These are phyloP conservation scores for Trichopus zeylanicus DNA, from an alignment of 116 monocot species.

Conservation along the genomic window DNA sequence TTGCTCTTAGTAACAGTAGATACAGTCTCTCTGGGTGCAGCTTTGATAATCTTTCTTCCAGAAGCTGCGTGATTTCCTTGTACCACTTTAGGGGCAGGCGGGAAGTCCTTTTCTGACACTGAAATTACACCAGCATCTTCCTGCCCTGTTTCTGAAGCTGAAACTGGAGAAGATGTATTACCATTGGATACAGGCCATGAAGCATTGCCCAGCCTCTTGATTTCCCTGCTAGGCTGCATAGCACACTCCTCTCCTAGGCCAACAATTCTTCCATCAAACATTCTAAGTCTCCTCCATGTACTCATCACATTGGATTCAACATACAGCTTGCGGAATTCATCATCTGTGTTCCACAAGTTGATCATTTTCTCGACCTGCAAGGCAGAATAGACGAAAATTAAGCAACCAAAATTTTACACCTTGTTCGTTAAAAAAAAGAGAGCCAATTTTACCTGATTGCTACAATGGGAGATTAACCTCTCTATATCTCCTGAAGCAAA, in stretches of 20 bases:
- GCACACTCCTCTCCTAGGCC: conserved; percentile 52
- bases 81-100: no score
- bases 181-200: conserved; percentile 15
- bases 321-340: conserved; percentile 65
- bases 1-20: no score
- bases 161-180: no score
- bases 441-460: conserved; percentile 34
- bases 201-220: no score
- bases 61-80: no score
- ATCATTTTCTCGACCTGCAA: conserved; percentile 71
- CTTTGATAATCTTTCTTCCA: conserved; percentile 18
- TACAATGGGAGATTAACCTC: conserved; percentile 35
- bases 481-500: conserved; percentile 29
- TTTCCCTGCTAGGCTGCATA: no score
- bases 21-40: conserved; percentile 7
- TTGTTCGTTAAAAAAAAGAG: conserved; percentile 1
- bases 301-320: conserved; percentile 48
- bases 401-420: neutral
- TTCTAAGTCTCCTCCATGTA: conserved; percentile 56
- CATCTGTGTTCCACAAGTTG: conserved; percentile 77
- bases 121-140: no score
- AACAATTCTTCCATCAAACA: conserved; percentile 61
- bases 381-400: conserved; percentile 3
- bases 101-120: neutral
- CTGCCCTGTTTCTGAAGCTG: no score